Evolutionary conservation across 2,329 filamentous ascomycete species (phyloP).

Genomic region (Grosmannia huntii): DNA sequence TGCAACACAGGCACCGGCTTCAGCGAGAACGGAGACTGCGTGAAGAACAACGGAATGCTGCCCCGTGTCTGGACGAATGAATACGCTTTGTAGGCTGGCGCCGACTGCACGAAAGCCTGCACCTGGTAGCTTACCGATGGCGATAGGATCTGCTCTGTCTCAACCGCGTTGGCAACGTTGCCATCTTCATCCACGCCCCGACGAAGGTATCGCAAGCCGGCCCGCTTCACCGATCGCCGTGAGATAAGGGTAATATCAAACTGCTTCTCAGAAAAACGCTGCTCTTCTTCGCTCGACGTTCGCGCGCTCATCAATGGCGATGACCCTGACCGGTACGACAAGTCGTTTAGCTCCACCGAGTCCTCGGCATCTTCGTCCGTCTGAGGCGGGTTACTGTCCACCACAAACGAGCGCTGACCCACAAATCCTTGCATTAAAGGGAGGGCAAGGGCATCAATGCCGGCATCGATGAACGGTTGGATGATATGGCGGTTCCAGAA

Average conservation of each 20-base stretch:
- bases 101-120: background rate
- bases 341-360: conserved; percentile 27
- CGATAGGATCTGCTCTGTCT: conserved; percentile 89
- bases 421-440: conserved; percentile 92
- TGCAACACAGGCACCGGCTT: conserved; percentile 76
- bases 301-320: conserved; percentile 6
- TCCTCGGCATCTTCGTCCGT: conserved; percentile 31
- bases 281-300: conserved; percentile 14
- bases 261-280: conserved; percentile 34
- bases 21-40: conserved; percentile 84
- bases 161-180: conserved; percentile 77
- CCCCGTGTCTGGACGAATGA: conserved; percentile 83
- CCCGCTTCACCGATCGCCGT: conserved; percentile 73
- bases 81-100: conserved; percentile 40
- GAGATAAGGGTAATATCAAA: conserved; percentile 85
- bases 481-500: conserved; percentile 85
- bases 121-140: conserved; percentile 23
- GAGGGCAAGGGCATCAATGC: conserved; percentile 57
- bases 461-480: conserved; percentile 59
- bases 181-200: conserved; percentile 86
- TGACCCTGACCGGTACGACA: conserved; percentile 10
- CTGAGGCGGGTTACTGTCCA: conserved; percentile 49
- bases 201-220: conserved; percentile 79
- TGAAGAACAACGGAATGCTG: conserved; percentile 91
- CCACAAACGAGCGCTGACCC: conserved; percentile 69